phyloP scores from a whole-genome alignment of 805 yeast species.

The Helenozyma baotianmanensis region DNA sequence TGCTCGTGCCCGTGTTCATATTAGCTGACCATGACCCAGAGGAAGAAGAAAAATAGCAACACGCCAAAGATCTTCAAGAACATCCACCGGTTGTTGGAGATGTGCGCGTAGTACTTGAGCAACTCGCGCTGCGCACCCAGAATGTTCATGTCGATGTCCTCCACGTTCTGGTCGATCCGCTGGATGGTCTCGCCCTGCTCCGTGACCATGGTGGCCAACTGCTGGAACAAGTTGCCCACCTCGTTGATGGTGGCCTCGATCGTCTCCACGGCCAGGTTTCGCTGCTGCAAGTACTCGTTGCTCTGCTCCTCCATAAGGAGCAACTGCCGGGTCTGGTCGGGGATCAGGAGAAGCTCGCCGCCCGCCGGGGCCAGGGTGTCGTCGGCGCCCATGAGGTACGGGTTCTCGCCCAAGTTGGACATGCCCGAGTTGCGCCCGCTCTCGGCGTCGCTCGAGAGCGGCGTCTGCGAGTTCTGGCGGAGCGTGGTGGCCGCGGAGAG shows the following conservation, averaged over 20 bases:
- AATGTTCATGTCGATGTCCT: slow-evolving; percentile 85
- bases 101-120: slow-evolving; percentile 80
- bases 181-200: slow-evolving; percentile 97
- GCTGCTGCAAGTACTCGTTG: slow-evolving; percentile 67
- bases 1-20: no score
- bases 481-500: slow-evolving; percentile 46
- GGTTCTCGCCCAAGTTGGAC: slow-evolving; percentile 34
- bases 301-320: slow-evolving; percentile 81
- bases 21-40: slow-evolving; percentile 77
- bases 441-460: slow-evolving; percentile 11
- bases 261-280: slow-evolving; percentile 89
- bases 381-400: slow-evolving; percentile 29
- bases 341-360: slow-evolving; percentile 61
- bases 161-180: slow-evolving; percentile 91
- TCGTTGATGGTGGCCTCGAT: slow-evolving; percentile 96
- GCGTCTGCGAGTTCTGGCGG: slow-evolving; percentile 27
- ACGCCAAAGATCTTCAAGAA: slow-evolving; percentile 87
- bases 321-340: slow-evolving; percentile 77
- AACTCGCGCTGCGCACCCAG: slow-evolving; percentile 93
- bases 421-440: slow-evolving; percentile 7
- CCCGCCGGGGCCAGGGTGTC: slow-evolving; percentile 19
- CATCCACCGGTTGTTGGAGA: slow-evolving; percentile 88
- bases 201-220: slow-evolving; percentile 93
- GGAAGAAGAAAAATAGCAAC: slow-evolving; percentile 65
- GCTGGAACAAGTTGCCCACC: slow-evolving; percentile 91